Evolutionary conservation across 1,139 yeast species (phyloP).

Genomic region (Candida sanyaensis): DNA sequence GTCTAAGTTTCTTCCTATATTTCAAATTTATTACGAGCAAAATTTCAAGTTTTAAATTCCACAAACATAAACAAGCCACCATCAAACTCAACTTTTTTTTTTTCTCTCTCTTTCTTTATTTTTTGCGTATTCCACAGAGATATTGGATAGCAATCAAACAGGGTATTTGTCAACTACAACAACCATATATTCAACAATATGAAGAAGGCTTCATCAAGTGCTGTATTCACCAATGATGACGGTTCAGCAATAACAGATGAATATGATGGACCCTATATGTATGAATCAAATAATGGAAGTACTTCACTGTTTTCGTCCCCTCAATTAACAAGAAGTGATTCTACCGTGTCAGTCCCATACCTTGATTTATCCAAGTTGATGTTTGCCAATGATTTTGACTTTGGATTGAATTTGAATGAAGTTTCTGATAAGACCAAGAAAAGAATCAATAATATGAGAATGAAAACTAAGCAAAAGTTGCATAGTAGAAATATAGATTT

Average conservation of each 20-base stretch:
- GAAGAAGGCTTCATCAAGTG: background rate
- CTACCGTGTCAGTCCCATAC: slow-evolving; percentile 35
- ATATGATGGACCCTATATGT: slow-evolving; percentile 3
- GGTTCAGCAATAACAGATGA: slow-evolving; percentile 10
- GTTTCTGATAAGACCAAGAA: slow-evolving; percentile 39
- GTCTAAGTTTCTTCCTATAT: too few relatives aligned
- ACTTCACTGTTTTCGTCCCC: slow-evolving; percentile 12
- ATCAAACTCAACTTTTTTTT: too few relatives aligned
- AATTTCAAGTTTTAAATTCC: too few relatives aligned
- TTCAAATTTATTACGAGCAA: too few relatives aligned
- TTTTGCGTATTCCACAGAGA: too few relatives aligned
- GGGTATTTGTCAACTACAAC: too few relatives aligned
- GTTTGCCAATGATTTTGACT: slow-evolving; percentile 45
- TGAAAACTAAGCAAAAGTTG: slow-evolving; percentile 35
- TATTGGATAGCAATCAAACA: too few relatives aligned
- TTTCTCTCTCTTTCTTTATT: too few relatives aligned
- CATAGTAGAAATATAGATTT: slow-evolving; percentile 26
- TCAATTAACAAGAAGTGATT: slow-evolving; percentile 27
- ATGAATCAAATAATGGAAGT: slow-evolving; percentile 9
- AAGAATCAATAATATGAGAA: slow-evolving; percentile 34
- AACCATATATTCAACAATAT: background rate
- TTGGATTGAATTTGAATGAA: slow-evolving; percentile 42
- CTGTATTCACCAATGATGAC: background rate
- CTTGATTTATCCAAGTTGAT: slow-evolving; percentile 40
- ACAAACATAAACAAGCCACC: background rate